Evolutionary conservation across 257 asterid species (phyloP), one percentile per base, ranked within the genome.

Genomic region (Ocimum tenuiflorum): DNA sequence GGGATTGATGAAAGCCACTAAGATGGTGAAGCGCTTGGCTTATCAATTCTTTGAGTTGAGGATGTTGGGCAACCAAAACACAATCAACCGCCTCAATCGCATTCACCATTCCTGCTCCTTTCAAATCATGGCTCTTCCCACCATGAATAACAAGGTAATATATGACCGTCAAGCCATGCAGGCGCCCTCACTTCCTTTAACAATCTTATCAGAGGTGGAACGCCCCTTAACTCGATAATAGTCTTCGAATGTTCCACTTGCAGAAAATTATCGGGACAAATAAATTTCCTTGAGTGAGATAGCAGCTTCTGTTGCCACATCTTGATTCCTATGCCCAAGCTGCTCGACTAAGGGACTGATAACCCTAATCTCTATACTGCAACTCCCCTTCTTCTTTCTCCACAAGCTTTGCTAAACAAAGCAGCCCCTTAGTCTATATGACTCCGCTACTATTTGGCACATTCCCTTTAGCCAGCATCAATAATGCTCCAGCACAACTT

Each of bases 341-440:
- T 77, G 84, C 70, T 70, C 79, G 12, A 91, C 96, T 54, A 88
- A 43, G 0, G 85, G 91, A 2, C 76, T 75, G 4, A 87, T 63
- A 0, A 91, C 82, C 79, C 88, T 77, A 0, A 84, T 82, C 67
- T 88, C 97, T 91, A 4, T 53, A 63, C 76, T 80, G 82, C 82
- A 91, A 71, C 47, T 88, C 95, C n/a, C 91, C 96, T 42, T 77
- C 69, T 65, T 86, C 92, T 13, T 69, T 82, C 69, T 83, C 97
- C 0, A 91, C 85, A 20, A 91, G 80, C 85, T 85, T 88, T n/a
- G 91, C 97, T 74, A 91, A 76, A 75, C 92, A 88, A 19, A 91
- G 88, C 69, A 91, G 78, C 42, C 95, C 97, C 60, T 86, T 91
- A 0, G 96, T 84, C 77, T 91, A 91, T 0, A 92, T 75, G 33